Conservation (phyloP, 495 filamentous ascomycete genomes). For the Neurospora pannonica region DNA sequence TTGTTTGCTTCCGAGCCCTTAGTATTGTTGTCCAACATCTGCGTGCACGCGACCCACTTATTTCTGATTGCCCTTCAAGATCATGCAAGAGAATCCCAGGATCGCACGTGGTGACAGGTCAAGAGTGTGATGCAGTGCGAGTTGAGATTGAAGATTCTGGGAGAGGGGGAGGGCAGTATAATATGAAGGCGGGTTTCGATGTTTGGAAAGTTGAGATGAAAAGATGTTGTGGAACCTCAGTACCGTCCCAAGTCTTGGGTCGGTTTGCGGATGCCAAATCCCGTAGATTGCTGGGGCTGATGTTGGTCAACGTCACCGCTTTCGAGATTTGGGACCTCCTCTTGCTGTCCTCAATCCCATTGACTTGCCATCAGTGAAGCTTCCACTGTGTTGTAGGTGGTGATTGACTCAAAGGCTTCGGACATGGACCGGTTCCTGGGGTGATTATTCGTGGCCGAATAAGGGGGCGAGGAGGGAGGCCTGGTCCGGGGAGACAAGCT, state of each 20-base stretch:
- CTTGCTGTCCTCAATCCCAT: not conserved
- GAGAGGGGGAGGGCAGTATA: not conserved
- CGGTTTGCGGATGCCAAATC: not conserved
- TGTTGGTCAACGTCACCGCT: not conserved
- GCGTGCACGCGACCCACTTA: not conserved
- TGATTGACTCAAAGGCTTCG: not conserved
- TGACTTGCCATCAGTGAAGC: not conserved
- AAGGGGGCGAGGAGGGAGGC: not conserved
- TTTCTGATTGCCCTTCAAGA: not conserved
- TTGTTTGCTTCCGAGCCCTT: not conserved
- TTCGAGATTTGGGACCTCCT: not conserved
- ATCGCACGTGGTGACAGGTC: not conserved
- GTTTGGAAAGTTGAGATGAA: not conserved
- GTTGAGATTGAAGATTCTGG: not conserved
- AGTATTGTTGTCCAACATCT: not conserved
- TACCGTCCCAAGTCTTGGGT: not conserved
- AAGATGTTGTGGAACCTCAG: not conserved
- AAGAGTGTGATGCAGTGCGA: not conserved
- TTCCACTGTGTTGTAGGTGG: not conserved
- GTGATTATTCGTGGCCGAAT: not conserved
- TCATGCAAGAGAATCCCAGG: not conserved
- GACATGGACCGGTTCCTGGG: not conserved
- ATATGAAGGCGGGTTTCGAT: not conserved
- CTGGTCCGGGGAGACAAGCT: rapidly evolving
- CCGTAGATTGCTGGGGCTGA: not conserved